Evolutionary conservation across 345 rosid genomes (phyloP).

Genomic region (Arabidopsis suecica): DNA sequence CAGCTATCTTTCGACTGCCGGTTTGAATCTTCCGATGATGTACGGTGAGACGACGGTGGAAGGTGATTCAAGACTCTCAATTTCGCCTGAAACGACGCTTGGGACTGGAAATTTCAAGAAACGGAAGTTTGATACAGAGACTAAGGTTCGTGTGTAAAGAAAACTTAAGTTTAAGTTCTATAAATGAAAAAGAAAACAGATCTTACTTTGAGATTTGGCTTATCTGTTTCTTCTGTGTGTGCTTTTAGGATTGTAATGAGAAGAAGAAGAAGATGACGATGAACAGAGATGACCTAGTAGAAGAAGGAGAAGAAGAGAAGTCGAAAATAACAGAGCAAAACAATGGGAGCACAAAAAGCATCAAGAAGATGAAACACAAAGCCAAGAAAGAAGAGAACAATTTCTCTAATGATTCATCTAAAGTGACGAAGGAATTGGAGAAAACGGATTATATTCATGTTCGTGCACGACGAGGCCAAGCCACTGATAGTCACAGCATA

Average conservation of each 20-base stretch:
- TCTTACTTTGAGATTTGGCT: constrained; percentile 17
- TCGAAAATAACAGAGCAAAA: constrained; percentile 63
- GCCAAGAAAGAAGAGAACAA: constrained; percentile 45
- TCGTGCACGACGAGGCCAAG: constrained; percentile 96
- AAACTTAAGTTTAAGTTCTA: constrained; percentile 42
- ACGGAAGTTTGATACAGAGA: constrained; percentile 57
- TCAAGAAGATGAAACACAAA: constrained; percentile 45
- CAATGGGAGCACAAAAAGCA: constrained; percentile 47
- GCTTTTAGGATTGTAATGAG: constrained; percentile 14
- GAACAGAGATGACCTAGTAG: not conserved
- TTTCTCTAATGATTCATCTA: constrained; percentile 71
- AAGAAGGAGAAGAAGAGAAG: constrained; percentile 56
- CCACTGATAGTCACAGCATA: constrained; percentile 97
- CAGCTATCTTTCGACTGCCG: constrained; percentile 33
- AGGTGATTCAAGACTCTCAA: constrained; percentile 19
- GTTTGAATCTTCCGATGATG: constrained; percentile 36
- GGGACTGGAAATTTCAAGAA: constrained; percentile 63
- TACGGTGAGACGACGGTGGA: constrained; percentile 39
- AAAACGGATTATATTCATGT: constrained; percentile 94
- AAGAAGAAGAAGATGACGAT: constrained; percentile 33
- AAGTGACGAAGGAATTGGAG: constrained; percentile 50
- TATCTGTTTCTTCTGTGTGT: not conserved
- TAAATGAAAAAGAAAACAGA: not conserved
- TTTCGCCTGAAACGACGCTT: constrained; percentile 44
- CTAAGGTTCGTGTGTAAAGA: constrained; percentile 35